phyloP scores from a whole-genome alignment of 176 grass and related monocot genomes.

The Musa beccarii region DNA sequence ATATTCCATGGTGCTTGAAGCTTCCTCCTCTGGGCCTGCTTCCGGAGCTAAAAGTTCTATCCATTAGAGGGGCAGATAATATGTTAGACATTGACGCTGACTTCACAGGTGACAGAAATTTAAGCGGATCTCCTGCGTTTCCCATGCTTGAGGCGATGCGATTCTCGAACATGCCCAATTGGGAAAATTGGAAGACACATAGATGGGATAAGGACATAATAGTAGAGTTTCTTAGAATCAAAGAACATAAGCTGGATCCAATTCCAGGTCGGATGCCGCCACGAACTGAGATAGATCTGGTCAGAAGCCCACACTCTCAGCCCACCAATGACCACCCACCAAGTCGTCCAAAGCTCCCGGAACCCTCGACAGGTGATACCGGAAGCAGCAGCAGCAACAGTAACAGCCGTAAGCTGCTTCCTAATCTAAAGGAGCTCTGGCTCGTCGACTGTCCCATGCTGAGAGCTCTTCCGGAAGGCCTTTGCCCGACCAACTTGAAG shows the following conservation, averaged over 20 bases:
- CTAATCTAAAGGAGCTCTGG: slow-evolving; percentile 54
- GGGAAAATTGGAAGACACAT: slow-evolving; percentile 70
- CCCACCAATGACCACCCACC: no score
- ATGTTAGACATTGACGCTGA: slow-evolving; percentile 45
- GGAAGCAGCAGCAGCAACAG: no score
- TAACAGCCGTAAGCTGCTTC: slow-evolving; percentile 22
- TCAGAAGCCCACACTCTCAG: no score
- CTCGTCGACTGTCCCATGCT: slow-evolving; percentile 51
- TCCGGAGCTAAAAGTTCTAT: slow-evolving; percentile 49
- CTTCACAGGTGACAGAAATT: slow-evolving; percentile 29
- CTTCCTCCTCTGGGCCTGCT: slow-evolving; percentile 63
- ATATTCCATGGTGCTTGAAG: slow-evolving; percentile 40
- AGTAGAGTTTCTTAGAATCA: no score
- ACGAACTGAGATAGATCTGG: no score
- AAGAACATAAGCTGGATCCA: no score
- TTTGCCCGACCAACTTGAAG: slow-evolving; percentile 27
- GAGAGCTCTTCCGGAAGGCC: slow-evolving; percentile 43
- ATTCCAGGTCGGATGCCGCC: no score
- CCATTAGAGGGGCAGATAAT: slow-evolving; percentile 46
- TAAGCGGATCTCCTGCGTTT: slow-evolving; percentile 36
- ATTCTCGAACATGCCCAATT: slow-evolving; percentile 53
- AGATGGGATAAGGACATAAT: no score
- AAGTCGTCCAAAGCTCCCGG: no score
- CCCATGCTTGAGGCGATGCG: slow-evolving; percentile 57
- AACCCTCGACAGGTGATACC: no score